Conservation (phyloP, 202 grass and related monocot genomes). For the Eragrostis tef region DNA sequence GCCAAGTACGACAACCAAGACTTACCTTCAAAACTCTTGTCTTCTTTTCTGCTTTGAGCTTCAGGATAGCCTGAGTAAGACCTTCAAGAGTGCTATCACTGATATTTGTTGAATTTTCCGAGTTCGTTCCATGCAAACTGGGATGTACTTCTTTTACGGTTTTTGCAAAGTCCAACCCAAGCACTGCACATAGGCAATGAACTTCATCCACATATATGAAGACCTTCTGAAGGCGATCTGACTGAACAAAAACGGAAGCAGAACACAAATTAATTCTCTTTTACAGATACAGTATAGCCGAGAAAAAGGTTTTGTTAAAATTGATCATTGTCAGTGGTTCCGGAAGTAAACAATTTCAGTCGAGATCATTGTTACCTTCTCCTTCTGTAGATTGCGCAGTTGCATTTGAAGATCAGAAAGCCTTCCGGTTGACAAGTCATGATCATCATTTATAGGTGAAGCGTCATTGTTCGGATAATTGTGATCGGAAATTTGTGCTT, state of each 20-base stretch:
- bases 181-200: constrained; percentile 68
- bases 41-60: constrained; percentile 73
- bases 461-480: constrained; percentile 42
- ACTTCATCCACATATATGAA: constrained; percentile 82
- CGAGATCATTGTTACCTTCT: constrained; percentile 66
- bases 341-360: constrained; percentile 7
- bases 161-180: constrained; percentile 79
- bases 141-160: constrained; percentile 76
- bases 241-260: constrained; percentile 53
- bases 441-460: constrained; percentile 57
- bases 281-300: neutral
- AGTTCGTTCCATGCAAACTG: constrained; percentile 66
- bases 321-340: neutral
- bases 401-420: constrained; percentile 81
- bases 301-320: constrained; percentile 12
- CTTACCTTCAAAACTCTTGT: constrained; percentile 70
- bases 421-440: constrained; percentile 81
- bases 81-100: constrained; percentile 80
- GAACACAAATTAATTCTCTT: constrained; percentile 3
- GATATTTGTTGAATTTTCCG: constrained; percentile 72
- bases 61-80: constrained; percentile 74
- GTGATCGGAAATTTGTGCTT: constrained; percentile 64
- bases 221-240: constrained; percentile 81
- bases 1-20: constrained; percentile 15
- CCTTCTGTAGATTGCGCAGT: constrained; percentile 68